phyloP scores from a whole-genome alignment of 1,284 basidiomycete species.

The Cutaneotrichosporon mucoides region DNA sequence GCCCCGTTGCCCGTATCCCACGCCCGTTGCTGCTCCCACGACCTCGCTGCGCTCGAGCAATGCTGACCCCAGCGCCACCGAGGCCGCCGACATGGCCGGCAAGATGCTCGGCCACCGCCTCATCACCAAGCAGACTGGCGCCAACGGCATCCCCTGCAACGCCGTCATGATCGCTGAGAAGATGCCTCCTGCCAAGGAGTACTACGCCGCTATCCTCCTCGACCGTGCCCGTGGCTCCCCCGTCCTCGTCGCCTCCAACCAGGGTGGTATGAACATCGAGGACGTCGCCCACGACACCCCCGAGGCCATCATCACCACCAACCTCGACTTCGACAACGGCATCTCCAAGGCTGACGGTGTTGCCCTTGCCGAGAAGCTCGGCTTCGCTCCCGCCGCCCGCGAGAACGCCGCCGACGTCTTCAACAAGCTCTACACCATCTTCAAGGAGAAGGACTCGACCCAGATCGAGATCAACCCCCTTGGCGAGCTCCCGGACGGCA shows the following conservation, averaged over 20 bases:
- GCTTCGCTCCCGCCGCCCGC: conserved; percentile 71
- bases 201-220: conserved; percentile 96
- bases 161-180: conserved; percentile 98
- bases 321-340: conserved; percentile 83
- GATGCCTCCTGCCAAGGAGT: conserved; percentile 90
- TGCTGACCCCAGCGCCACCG: conserved; percentile 62
- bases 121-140: conserved; percentile 99
- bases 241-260: conserved; percentile 88
- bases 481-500: conserved; percentile 89
- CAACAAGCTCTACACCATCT: conserved; percentile 90
- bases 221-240: conserved; percentile 86
- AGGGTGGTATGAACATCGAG: conserved; percentile 98
- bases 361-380: conserved; percentile 80
- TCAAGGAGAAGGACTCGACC: conserved; percentile 98
- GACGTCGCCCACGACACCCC: conserved; percentile 99
- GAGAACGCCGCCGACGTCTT: conserved; percentile 88
- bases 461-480: conserved; percentile 99
- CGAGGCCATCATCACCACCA: conserved; percentile 90
- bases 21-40: too few relatives aligned
- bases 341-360: conserved; percentile 70
- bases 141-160: conserved; percentile 87
- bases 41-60: neutral
- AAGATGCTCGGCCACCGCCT: conserved; percentile 96
- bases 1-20: too few relatives aligned
- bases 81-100: conserved; percentile 79